These are phyloP conservation scores for Xylariales sp. DNA, from an alignment of 2,329 filamentous ascomycete species.

Conservation along the genomic window DNA sequence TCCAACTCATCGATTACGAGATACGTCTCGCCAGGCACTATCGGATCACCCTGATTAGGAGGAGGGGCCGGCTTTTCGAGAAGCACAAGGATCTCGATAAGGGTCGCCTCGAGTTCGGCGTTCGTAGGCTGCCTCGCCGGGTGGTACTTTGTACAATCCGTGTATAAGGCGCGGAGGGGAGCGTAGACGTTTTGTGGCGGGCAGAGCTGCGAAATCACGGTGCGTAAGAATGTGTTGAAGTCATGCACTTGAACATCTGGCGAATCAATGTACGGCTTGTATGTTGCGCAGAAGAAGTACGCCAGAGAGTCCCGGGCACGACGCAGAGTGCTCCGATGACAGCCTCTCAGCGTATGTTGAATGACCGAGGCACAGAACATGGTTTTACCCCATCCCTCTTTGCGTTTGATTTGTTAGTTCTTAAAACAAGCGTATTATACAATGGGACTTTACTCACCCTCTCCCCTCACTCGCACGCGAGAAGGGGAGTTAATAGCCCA, in stretches of 20 bases:
- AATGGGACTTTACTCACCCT: slow-evolving; percentile 1
- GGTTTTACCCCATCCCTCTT: slow-evolving; percentile 38
- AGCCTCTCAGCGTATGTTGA: slow-evolving; percentile 23
- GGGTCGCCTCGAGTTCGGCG: slow-evolving; percentile 24
- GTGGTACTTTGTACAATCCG: slow-evolving; percentile 29
- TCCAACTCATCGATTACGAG: slow-evolving; percentile 36
- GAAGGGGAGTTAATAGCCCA: slow-evolving; percentile 23
- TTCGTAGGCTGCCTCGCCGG: slow-evolving; percentile 28
- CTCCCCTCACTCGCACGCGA: slow-evolving; percentile 25
- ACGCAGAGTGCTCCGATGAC: slow-evolving; percentile 6
- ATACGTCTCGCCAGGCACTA: slow-evolving; percentile 34
- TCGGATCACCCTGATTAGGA: background rate
- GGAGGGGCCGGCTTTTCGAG: slow-evolving; percentile 4
- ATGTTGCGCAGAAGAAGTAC: slow-evolving; percentile 38
- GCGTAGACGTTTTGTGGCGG: slow-evolving; percentile 26
- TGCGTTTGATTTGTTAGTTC: background rate
- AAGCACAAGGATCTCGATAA: slow-evolving; percentile 23
- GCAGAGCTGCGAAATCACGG: slow-evolving; percentile 36
- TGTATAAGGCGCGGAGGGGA: slow-evolving; percentile 27
- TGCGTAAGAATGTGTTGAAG: slow-evolving; percentile 35
- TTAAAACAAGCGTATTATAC: background rate
- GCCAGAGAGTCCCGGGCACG: slow-evolving; percentile 35
- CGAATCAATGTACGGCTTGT: background rate
- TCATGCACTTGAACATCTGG: background rate
- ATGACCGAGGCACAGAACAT: slow-evolving; percentile 37